Evolutionary conservation across 306 rosid species (phyloP).

Genomic region (Arachis hypogaea): DNA sequence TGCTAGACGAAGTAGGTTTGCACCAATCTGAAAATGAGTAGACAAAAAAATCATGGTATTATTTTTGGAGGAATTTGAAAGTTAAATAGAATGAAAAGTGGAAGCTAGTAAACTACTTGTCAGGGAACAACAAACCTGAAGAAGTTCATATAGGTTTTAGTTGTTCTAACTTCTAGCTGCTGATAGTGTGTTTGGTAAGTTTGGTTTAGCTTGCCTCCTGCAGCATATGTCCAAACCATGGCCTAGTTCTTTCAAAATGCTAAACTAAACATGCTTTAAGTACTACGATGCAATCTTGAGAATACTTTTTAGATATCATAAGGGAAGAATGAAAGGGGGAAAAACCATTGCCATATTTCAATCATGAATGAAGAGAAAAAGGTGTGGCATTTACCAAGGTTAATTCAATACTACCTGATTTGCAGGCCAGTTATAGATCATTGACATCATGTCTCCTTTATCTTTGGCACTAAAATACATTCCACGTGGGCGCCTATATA

Average conservation of each 20-base stretch:
- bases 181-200: background rate
- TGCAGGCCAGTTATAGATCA: constrained; percentile 93
- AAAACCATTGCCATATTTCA: background rate
- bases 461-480: constrained; percentile 95
- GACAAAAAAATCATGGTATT: constrained; percentile 15
- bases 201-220: background rate
- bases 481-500: constrained; percentile 89
- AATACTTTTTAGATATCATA: background rate
- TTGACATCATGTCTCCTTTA: constrained; percentile 95
- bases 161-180: background rate
- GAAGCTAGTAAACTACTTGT: constrained; percentile 24
- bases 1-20: constrained; percentile 78
- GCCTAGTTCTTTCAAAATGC: background rate
- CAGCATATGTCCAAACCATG: background rate
- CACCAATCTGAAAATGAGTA: constrained; percentile 63
- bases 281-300: constrained; percentile 1
- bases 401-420: constrained; percentile 59
- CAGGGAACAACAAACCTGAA: constrained; percentile 64
- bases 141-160: constrained; percentile 3
- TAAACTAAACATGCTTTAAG: background rate
- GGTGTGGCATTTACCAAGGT: constrained; percentile 24
- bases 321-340: background rate
- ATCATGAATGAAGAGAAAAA: constrained; percentile 13
- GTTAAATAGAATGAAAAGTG: constrained; percentile 4
- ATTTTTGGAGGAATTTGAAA: constrained; percentile 32